These are phyloP conservation scores for Tetradesmus obliquus DNA, from an alignment of 139 green algal genomes.

Conservation along the genomic window DNA sequence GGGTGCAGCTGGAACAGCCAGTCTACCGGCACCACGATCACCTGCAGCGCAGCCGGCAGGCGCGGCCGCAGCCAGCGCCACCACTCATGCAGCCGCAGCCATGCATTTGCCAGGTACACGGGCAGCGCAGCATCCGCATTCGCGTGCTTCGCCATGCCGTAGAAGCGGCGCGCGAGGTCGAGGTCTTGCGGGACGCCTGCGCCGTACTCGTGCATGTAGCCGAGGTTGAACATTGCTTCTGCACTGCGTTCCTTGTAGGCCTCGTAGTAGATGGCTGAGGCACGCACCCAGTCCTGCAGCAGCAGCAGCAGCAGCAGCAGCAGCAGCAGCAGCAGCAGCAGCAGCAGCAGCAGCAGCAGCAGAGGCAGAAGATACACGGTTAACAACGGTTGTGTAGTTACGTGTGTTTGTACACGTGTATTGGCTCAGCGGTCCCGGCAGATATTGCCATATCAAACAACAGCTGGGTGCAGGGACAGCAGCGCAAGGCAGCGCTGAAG, in stretches of 20 bases:
- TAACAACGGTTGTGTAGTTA: not conserved
- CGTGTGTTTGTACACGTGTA: no score
- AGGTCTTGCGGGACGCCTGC: constrained; percentile 79
- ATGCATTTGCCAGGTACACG: constrained; percentile 53
- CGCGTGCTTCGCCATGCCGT: constrained; percentile 67
- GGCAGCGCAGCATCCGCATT: constrained; percentile 57
- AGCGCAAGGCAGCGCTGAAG: no score
- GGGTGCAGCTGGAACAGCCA: constrained; percentile 42
- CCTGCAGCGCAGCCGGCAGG: not conserved
- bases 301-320: no score
- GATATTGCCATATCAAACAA: no score
- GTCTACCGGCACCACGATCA: not conserved
- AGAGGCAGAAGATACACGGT: not conserved
- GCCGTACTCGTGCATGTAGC: constrained; percentile 93
- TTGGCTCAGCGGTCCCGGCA: no score
- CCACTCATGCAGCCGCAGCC: constrained; percentile 56
- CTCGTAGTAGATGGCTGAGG: constrained; percentile 70
- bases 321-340: not conserved
- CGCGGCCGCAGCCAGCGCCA: constrained; percentile 28
- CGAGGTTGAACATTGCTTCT: constrained; percentile 96
- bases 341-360: no score
- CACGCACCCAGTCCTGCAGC: constrained; percentile 56
- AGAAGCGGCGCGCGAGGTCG: constrained; percentile 72
- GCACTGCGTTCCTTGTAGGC: constrained; percentile 63
- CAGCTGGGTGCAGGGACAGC: no score